phyloP scores from a whole-genome alignment of 1,139 yeast species.

The Debaryomycetaceae sp. region DNA sequence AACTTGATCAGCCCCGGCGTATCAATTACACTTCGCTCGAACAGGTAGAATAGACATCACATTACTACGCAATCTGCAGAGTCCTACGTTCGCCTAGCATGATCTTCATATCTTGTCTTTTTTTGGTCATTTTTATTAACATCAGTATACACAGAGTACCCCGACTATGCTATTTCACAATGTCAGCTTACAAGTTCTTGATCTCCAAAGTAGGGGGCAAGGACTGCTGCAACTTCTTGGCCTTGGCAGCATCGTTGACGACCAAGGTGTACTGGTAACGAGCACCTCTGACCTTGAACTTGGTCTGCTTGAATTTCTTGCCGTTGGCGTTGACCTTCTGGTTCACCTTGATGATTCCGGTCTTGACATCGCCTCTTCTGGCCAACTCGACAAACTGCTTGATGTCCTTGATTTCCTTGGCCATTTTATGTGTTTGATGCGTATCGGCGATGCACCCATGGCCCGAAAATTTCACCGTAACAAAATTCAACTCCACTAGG shows the following conservation, averaged over 20 bases:
- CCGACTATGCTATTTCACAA: no score
- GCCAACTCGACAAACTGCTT: constrained; percentile 97
- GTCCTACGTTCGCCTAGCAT: no score
- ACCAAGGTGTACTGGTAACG: constrained; percentile 92
- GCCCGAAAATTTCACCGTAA: background rate
- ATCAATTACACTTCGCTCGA: no score
- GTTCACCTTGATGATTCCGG: constrained; percentile 87
- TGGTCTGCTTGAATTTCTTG: constrained; percentile 84
- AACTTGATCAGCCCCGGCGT: no score
- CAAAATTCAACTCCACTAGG: background rate
- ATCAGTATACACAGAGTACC: no score
- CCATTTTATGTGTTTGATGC: background rate
- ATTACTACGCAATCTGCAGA: no score
- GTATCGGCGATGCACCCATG: background rate
- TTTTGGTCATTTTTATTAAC: no score
- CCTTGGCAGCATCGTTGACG: constrained; percentile 94
- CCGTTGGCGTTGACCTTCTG: constrained; percentile 78
- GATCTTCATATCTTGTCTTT: no score
- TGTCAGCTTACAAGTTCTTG: constrained; percentile 44
- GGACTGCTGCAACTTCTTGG: constrained; percentile 96
- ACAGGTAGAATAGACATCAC: no score
- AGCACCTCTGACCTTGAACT: constrained; percentile 98
- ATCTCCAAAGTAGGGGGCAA: constrained; percentile 90
- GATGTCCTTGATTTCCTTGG: constrained; percentile 81
- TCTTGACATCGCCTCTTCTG: constrained; percentile 92